Conservation (phyloP, 2,329 filamentous ascomycete species). For the Exophiala bonariae region DNA sequence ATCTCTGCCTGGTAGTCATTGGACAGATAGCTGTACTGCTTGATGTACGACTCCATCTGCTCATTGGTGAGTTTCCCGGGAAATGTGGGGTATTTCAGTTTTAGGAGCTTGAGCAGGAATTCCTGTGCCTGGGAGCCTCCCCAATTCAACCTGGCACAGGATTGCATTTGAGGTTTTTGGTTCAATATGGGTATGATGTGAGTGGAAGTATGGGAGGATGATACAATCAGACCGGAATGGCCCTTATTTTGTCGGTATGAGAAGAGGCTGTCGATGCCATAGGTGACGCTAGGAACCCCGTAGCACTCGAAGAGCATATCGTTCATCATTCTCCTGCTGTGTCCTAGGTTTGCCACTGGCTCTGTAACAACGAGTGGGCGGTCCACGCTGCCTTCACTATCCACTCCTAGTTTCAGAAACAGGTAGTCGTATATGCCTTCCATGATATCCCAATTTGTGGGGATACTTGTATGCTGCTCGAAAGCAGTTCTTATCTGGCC, state of each 20-base stretch:
- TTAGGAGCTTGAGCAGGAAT: slow-evolving; percentile 85
- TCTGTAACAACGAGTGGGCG: slow-evolving; percentile 94
- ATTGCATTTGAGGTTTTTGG: slow-evolving; percentile 76
- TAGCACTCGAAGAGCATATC: slow-evolving; percentile 98
- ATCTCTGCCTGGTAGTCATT: slow-evolving; percentile 80
- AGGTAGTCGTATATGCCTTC: slow-evolving; percentile 92
- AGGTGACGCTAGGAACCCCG: slow-evolving; percentile 81
- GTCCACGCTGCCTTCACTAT: slow-evolving; percentile 72
- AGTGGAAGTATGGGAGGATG: slow-evolving; percentile 89
- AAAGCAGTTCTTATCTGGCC: slow-evolving; percentile 90
- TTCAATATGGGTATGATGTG: slow-evolving; percentile 93
- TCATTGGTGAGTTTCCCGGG: slow-evolving; percentile 80
- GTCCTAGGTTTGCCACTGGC: slow-evolving; percentile 84
- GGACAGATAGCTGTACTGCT: slow-evolving; percentile 87
- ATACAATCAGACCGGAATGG: slow-evolving; percentile 81
- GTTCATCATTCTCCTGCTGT: slow-evolving; percentile 91
- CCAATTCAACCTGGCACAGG: slow-evolving; percentile 91
- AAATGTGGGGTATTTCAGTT: slow-evolving; percentile 83
- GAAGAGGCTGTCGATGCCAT: slow-evolving; percentile 95
- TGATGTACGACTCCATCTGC: slow-evolving; percentile 84
- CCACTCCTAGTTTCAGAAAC: slow-evolving; percentile 90
- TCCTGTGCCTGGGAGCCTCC: slow-evolving; percentile 87
- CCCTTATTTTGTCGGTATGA: slow-evolving; percentile 92
- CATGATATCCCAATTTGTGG: slow-evolving; percentile 98
- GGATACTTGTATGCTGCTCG: slow-evolving; percentile 83